These are phyloP conservation scores for Colletotrichum agaves DNA, from an alignment of 2,329 filamentous ascomycete species.

Conservation along the genomic window DNA sequence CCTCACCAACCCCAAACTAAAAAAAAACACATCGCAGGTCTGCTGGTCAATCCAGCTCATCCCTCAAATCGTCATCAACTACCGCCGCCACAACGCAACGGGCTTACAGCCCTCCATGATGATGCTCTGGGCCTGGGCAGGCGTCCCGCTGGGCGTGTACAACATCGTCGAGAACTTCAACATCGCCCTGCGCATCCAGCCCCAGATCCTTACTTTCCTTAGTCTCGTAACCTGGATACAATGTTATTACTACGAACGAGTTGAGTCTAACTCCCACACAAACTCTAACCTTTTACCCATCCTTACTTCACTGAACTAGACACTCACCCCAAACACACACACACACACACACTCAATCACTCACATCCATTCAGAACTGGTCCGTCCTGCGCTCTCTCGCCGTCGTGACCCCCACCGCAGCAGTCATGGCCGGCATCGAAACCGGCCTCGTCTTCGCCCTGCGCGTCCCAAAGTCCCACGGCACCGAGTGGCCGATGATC, in stretches of 20 bases:
- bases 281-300: constrained; percentile 16
- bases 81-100: constrained; percentile 71
- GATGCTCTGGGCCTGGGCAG: constrained; percentile 76
- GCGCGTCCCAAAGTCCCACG: constrained; percentile 53
- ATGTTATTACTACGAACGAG: constrained; percentile 54
- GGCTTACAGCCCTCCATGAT: constrained; percentile 77
- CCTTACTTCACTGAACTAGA: neutral
- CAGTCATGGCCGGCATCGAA: constrained; percentile 69
- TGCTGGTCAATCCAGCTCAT: constrained; percentile 78
- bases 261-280: constrained; percentile 38
- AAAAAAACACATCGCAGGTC: constrained; percentile 47
- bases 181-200: constrained; percentile 54
- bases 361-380: constrained; percentile 59
- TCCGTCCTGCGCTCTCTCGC: constrained; percentile 57
- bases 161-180: constrained; percentile 56
- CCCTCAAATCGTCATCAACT: constrained; percentile 76
- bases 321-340: too few species aligned
- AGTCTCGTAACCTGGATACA: constrained; percentile 57
- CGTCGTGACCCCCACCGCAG: constrained; percentile 61
- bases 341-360: too few species aligned
- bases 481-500: constrained; percentile 69
- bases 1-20: constrained; percentile 19
- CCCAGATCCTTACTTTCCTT: constrained; percentile 55
- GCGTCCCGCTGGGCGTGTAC: constrained; percentile 70
- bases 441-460: constrained; percentile 68